These are phyloP conservation scores for Ceratobasidium sp. DNA, from an alignment of 1,284 basidiomycete species.

Conservation along the genomic window DNA sequence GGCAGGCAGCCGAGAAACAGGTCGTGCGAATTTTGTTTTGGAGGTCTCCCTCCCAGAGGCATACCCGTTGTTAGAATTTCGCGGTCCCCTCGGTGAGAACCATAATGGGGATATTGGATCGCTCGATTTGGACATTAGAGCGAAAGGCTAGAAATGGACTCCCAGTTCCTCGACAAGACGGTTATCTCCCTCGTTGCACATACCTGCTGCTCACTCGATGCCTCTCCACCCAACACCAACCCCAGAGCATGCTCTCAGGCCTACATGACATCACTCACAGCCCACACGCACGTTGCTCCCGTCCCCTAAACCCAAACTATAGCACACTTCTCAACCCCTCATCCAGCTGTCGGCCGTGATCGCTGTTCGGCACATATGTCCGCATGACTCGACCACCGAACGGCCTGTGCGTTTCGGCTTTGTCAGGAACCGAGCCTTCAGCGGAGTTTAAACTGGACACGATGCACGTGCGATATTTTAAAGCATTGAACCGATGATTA, in stretches of 20 bases:
- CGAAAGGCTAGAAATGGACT: neutral
- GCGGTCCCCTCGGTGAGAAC: neutral
- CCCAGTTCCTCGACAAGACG: neutral
- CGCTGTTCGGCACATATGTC: neutral
- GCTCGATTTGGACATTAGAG: neutral
- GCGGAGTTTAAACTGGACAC: neutral
- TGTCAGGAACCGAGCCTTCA: neutral
- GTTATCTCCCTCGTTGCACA: neutral
- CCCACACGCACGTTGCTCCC: slow-evolving; percentile 1
- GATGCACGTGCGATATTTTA: slow-evolving; percentile 4
- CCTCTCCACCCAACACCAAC: neutral
- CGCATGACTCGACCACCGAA: neutral
- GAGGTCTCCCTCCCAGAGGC: neutral
- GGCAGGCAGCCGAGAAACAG: neutral
- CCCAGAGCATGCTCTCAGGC: neutral
- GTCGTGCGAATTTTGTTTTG: neutral
- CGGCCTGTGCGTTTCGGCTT: neutral
- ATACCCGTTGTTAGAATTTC: neutral
- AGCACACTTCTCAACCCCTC: no score
- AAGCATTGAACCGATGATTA: no score
- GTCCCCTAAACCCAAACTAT: neutral
- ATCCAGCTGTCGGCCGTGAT: neutral
- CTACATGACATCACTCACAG: neutral
- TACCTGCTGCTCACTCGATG: neutral
- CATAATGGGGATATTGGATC: neutral